Evolutionary conservation across 208 protist genomes (phyloP), one percentile per base, ranked within the genome.

Genomic region (Acanthamoeba castellanii): DNA sequence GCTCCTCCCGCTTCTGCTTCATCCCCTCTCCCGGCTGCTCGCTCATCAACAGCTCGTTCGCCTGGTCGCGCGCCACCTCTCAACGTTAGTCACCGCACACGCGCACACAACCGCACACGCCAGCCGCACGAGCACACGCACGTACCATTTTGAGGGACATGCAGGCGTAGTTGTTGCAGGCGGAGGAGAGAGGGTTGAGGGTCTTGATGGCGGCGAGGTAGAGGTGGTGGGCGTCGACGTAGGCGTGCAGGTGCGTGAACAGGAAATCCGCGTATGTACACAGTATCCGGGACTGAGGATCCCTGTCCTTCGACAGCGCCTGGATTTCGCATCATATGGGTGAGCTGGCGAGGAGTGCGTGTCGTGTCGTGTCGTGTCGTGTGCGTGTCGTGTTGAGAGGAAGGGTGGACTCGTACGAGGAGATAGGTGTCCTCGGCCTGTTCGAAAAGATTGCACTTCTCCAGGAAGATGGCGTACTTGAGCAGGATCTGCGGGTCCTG

Each of bases 81-180:
- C 9, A 25, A 52, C 34, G 27, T 32, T 18, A 25, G 45, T 13
- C 16, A 42, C n/a, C 11, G n/a, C 47, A 32, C 9, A 13, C 0
- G 45, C 20, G 50, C 34, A 1, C 25, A 37, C 30, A 30, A 3
- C 76, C 42, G 5, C 30, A 27, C 25, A 34, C 16, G 1, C 68
- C 22, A 16, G 0, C 37, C 22, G 27, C 7, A 50, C 37, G 25
- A 68, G 22, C 42, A 7, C 9, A 52, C 27, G 45, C 9, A 4
- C 5, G 20, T 57, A 72, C 85, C 85, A 91, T 91, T 27, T 72
- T 72, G 59, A 91, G 55, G 34, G 37, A 72, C 85, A 91, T 91
- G 59, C 85, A 91, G 7, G 85, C 85, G 59, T 91, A 91, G 85
- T 91, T 91, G 85, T 91, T 91, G 57, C 85, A 91, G 59, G 57